Conservation (phyloP, 2,329 filamentous ascomycete genomes). For the Coniochaeta sp. region DNA sequence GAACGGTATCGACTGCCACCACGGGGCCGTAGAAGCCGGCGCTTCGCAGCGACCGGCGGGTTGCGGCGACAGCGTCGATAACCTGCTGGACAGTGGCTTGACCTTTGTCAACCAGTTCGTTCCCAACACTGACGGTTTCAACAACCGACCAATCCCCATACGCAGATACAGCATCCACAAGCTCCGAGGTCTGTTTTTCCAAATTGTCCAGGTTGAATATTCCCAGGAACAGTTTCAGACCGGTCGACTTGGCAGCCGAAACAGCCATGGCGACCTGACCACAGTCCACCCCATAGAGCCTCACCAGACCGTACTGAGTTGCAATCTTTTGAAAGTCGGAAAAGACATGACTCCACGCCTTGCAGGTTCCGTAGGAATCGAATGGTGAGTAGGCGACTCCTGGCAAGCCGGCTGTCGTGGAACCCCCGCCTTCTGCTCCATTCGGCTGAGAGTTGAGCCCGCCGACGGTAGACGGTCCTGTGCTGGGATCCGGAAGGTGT, state of each 20-base stretch:
- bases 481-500: not conserved
- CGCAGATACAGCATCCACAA: constrained; percentile 47
- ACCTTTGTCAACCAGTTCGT: constrained; percentile 68
- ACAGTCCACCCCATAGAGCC: constrained; percentile 77
- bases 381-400: constrained; percentile 44
- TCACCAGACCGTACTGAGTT: constrained; percentile 53
- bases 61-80: constrained; percentile 47
- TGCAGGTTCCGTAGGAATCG: constrained; percentile 53
- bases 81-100: constrained; percentile 45
- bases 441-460: not conserved
- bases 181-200: constrained; percentile 46
- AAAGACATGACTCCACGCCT: constrained; percentile 53
- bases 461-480: not conserved
- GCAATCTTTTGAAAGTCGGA: constrained; percentile 53
- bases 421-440: not conserved
- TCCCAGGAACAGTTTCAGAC: constrained; percentile 67
- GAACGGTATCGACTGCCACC: constrained; percentile 74
- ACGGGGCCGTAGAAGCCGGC: constrained; percentile 67
- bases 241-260: constrained; percentile 53
- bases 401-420: not conserved
- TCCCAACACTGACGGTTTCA: constrained; percentile 69
- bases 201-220: constrained; percentile 58
- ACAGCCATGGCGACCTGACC: constrained; percentile 60
- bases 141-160: constrained; percentile 60
- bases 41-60: constrained; percentile 47